A percentile compares a stretch with the other conserved stretches of the same genome.
phyloP scores from a whole-genome alignment of 2,329 filamentous ascomycete genomes.

The Fusarium sp. region DNA sequence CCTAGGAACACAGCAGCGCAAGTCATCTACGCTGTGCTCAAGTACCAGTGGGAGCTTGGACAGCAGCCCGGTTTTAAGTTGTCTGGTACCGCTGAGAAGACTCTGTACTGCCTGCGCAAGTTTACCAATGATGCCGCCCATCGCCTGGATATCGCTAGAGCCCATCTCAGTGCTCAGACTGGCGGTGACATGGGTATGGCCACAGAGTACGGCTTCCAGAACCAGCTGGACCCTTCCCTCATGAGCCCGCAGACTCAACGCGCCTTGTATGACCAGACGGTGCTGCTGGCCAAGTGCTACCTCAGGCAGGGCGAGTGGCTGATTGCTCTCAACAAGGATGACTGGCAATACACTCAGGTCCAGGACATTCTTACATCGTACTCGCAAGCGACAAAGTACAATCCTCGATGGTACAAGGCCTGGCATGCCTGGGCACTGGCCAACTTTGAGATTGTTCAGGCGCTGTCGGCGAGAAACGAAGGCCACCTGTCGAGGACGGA shows the following conservation, averaged over 20 bases:
- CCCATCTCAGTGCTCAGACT: slow-evolving; percentile 61
- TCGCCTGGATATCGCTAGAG: slow-evolving; percentile 65
- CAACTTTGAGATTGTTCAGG: slow-evolving; percentile 98
- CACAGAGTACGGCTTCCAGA: slow-evolving; percentile 64
- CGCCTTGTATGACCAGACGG: slow-evolving; percentile 69
- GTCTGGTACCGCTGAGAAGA: slow-evolving; percentile 64
- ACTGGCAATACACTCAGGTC: slow-evolving; percentile 89
- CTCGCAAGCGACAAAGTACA: slow-evolving; percentile 90
- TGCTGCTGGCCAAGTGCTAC: slow-evolving; percentile 93
- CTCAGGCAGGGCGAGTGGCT: slow-evolving; percentile 98
- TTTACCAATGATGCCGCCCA: slow-evolving; percentile 72
- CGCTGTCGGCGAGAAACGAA: slow-evolving; percentile 75
- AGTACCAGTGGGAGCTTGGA: slow-evolving; percentile 93
- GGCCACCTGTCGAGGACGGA: slow-evolving; percentile 61
- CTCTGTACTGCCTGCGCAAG: slow-evolving; percentile 68
- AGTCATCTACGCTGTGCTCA: slow-evolving; percentile 95
- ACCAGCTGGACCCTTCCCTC: slow-evolving; percentile 57
- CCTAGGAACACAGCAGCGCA: slow-evolving; percentile 73
- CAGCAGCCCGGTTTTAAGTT: slow-evolving; percentile 64
- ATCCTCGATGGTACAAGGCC: slow-evolving; percentile 97
- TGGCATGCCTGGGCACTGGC: slow-evolving; percentile 99
- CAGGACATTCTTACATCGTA: slow-evolving; percentile 93
- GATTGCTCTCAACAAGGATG: slow-evolving; percentile 83
- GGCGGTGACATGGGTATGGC: slow-evolving; percentile 59
- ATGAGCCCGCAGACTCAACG: slow-evolving; percentile 65